Evolutionary conservation across 768 basidiomycete genomes (phyloP), one percentile per base, ranked within the genome.

Genomic region (Suillus luteus): DNA sequence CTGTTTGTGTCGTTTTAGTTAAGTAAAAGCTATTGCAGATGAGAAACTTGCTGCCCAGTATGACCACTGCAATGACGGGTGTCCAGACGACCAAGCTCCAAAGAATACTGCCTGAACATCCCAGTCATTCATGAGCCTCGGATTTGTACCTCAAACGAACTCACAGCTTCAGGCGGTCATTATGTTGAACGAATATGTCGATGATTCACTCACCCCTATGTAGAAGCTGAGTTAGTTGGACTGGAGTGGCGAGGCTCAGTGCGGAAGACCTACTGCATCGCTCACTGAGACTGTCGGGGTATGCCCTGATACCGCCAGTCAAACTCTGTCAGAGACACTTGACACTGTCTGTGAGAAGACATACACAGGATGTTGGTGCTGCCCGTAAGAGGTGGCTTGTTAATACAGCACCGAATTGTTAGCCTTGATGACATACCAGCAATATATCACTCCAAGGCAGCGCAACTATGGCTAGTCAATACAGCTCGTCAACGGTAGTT

Each of bases 61-160:
- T 48, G 46, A 48, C 12, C 0, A 24, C 1, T 48, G 0, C 12
- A 5, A 48, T 6, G 6, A 14, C 22, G 10, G 46, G 12, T 2
- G 12, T 24, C 46, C n/a, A 48, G 22, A 0, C 24, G 0, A 0
- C 0, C 19, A 48, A 5, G n/a, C 0, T 1, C n/a, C 3, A 1
- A 11, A 46, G 9, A 46, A 46, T 11, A n/a, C 4, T n/a, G 10
- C 44, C 46, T 48, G 22, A 12, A 12, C 12, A 48, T 0, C 11
- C 46, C 2, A 2, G 12, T 48, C 12, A 24, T 22, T 48, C 5
- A 48, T 24, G 22, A 48, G 46, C 5, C 12, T 7, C 46, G 1
- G 5, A 48, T 22, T 11, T 46, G n/a, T n/a, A 1, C 11, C 12
- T 48, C 46, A 8, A 48, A 24, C 46, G 22, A 24, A 48, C 46